Base-by-base conservation (phyloP, 805 yeast genomes). In the Candida sanyiensis region DNA sequence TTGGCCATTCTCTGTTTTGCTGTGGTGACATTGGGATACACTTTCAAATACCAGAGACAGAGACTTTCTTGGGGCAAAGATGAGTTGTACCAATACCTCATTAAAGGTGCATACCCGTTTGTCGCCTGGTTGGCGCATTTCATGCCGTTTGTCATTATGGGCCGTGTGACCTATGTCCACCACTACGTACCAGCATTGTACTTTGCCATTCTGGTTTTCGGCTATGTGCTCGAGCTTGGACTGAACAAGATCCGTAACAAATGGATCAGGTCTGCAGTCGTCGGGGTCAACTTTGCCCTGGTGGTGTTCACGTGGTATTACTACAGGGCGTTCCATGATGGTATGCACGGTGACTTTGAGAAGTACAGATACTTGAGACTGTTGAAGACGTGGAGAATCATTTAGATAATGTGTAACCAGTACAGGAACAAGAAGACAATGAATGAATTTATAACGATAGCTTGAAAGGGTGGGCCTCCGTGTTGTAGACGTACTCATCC, bases 141-240 rank as follows among this genome's bases (percentile, higher is more conserved):
- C 62, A 57, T 84, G 54, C 97, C 98, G 24, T 90, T 90, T 63
- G 75, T 83, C 23, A 63, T 87, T 43, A 90, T 90, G 98, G 88
- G 94, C 10, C 83, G 98, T 69, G 97, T 93, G 41, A 88, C 95
- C 2, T 90, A 93, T 59, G 93, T 90, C 24, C 98, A 90, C 64
- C 98, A 90, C 61, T 90, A 90, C 62, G 75, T 88, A 49, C 98
- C 98, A 11, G 96, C 97, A 1, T 72, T 89, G 47, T 90, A 84
- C 64, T 90, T 90, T 67, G 97, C 97, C 36, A 81, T 88, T 68
- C 66, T 89, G 47, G 80, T 86, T 12, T 58, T 64, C 54, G 66
- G 63, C 19, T 55, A 56, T 51, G 43, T 54, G 24, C 41, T 63
- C 28, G 63, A 58, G 36, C 30, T 56, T 40, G 29, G 33, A 19